Conservation (phyloP, 2,329 filamentous ascomycete species). For the Drechslerella stenobrocha region DNA sequence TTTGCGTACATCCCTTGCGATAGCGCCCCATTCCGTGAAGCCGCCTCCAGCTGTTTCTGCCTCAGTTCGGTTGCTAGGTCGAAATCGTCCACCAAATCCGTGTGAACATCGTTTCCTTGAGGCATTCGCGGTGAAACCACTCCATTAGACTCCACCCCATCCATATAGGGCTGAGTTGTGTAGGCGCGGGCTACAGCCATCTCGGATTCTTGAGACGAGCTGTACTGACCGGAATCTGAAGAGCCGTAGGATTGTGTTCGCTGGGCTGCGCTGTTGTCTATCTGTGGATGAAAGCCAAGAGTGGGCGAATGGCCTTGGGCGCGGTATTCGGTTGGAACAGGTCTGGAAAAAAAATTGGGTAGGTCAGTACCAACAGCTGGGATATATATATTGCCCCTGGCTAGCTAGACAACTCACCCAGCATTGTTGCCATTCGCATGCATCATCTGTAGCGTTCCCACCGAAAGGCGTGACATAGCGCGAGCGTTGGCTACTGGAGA, state of each 20-base stretch:
- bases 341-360: slow-evolving; percentile 11
- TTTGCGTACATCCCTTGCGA: slow-evolving; percentile 7
- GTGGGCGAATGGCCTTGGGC: slow-evolving; percentile 35
- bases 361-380: slow-evolving; percentile 11
- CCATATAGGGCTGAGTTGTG: slow-evolving; percentile 25
- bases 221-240: slow-evolving; percentile 20
- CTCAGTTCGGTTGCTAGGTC: background rate
- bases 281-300: slow-evolving; percentile 15
- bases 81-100: slow-evolving; percentile 34
- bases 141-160: background rate
- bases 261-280: slow-evolving; percentile 16
- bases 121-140: slow-evolving; percentile 30
- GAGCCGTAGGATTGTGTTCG: slow-evolving; percentile 25
- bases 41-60: slow-evolving; percentile 31
- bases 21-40: slow-evolving; percentile 14
- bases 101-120: slow-evolving; percentile 31
- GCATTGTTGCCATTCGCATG: slow-evolving; percentile 27
- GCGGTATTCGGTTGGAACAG: slow-evolving; percentile 26
- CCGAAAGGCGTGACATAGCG: slow-evolving; percentile 41
- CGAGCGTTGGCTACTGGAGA: slow-evolving; percentile 38
- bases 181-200: slow-evolving; percentile 18
- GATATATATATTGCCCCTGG: background rate
- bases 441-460: slow-evolving; percentile 46
- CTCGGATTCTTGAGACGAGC: slow-evolving; percentile 28
- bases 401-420: slow-evolving; percentile 16